phyloP scores from a whole-genome alignment of 192 early-diverging fungal genomes.

The Coemansia sp. region DNA sequence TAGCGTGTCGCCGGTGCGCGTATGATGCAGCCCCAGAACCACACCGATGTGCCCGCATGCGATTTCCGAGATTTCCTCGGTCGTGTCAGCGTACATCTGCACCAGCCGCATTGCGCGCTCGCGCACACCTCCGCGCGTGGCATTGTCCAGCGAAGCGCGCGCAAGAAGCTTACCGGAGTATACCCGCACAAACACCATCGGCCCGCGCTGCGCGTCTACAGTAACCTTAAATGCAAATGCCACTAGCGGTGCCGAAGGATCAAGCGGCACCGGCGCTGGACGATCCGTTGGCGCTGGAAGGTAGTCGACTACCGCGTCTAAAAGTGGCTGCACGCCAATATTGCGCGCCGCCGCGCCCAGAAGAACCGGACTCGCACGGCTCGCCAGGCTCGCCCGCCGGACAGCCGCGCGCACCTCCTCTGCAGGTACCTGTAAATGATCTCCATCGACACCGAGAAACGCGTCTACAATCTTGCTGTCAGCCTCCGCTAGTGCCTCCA shows the following conservation, averaged over 20 bases:
- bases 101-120: conserved; percentile 82
- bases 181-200: conserved; percentile 87
- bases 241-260: conserved; percentile 62
- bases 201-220: conserved; percentile 80
- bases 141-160: conserved; percentile 68
- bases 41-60: conserved; percentile 82
- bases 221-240: conserved; percentile 95
- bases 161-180: conserved; percentile 78
- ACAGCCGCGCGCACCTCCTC: conserved; percentile 65
- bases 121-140: conserved; percentile 59
- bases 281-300: conserved; percentile 78
- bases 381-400: conserved; percentile 67
- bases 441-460: conserved; percentile 73
- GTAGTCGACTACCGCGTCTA: conserved; percentile 86
- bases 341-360: conserved; percentile 87
- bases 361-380: conserved; percentile 76
- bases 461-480: conserved; percentile 83
- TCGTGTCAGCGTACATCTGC: conserved; percentile 89
- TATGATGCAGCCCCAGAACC: conserved; percentile 77
- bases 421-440: conserved; percentile 67
- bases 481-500: conserved; percentile 80
- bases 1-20: conserved; percentile 83
- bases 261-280: conserved; percentile 51
- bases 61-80: conserved; percentile 76
- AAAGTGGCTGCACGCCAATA: conserved; percentile 87